phyloP scores from a whole-genome alignment of 331 rosid genomes.

The Acacia pycnantha region DNA sequence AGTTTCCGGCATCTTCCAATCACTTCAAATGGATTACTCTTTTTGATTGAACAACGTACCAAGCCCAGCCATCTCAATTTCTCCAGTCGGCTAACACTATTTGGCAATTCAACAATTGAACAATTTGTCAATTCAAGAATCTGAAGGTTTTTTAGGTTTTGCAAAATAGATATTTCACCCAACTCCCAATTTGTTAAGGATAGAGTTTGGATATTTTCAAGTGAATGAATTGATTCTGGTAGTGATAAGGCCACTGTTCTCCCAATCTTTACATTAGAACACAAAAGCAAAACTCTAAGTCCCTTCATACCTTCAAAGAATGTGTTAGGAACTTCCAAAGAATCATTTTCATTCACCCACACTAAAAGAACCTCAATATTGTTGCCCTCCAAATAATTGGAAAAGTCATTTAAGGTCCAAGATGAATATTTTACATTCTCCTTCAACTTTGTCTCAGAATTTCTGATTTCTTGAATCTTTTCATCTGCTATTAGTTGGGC shows the following conservation, averaged over 20 bases:
- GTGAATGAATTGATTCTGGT: not conserved
- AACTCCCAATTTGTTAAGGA: not conserved
- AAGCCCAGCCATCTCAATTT: not conserved
- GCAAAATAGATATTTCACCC: slow-evolving; percentile 28
- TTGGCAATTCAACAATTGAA: not conserved
- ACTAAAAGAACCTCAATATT: not conserved
- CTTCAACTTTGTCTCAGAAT: not conserved
- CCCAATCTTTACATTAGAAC: accelerated
- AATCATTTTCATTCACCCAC: not conserved
- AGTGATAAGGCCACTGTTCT: not conserved
- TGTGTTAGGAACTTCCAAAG: not conserved
- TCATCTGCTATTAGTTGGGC: not conserved
- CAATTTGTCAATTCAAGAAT: not conserved
- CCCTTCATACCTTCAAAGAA: not conserved
- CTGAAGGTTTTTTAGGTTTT: not conserved
- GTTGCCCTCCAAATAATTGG: not conserved
- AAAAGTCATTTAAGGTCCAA: not conserved
- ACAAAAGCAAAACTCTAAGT: slow-evolving; percentile 27
- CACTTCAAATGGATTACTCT: not conserved
- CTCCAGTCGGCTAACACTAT: not conserved
- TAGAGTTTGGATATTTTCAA: not conserved
- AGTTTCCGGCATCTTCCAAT: not conserved
- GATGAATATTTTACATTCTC: not conserved
- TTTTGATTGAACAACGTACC: not conserved
- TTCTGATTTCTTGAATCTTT: not conserved